phyloP scores from a whole-genome alignment of 2,329 filamentous ascomycete species.

The Aspergillus unguis region DNA sequence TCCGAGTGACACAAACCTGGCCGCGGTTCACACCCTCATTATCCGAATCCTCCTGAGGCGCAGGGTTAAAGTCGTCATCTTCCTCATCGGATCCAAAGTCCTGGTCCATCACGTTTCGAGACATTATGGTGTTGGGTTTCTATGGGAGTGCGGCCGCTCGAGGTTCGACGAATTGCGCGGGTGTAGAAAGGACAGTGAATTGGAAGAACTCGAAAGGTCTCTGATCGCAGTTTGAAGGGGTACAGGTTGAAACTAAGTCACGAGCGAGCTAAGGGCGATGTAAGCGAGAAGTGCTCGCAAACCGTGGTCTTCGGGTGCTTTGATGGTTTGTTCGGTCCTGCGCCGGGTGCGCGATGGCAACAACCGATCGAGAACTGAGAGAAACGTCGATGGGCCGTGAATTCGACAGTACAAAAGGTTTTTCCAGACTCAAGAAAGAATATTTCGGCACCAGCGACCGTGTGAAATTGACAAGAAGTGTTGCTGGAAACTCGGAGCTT shows the following conservation, averaged over 20 bases:
- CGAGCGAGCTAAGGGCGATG: background rate
- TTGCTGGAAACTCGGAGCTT: slow-evolving; percentile 1
- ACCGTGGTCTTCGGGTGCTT: background rate
- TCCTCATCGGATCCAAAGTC: slow-evolving; percentile 63
- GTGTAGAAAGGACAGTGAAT: background rate
- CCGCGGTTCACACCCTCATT: slow-evolving; percentile 53
- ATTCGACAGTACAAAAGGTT: background rate
- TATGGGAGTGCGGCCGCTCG: background rate
- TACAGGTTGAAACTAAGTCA: background rate
- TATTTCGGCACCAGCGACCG: background rate
- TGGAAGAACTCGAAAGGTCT: background rate
- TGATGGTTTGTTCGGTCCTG: slow-evolving; percentile 13
- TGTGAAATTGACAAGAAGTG: background rate
- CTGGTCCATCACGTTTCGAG: slow-evolving; percentile 48
- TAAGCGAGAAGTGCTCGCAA: background rate
- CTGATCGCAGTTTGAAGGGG: background rate
- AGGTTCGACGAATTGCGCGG: background rate
- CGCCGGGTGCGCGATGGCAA: slow-evolving; percentile 21
- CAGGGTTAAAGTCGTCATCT: slow-evolving; percentile 86
- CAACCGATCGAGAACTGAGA: slow-evolving; percentile 5
- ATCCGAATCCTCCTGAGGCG: slow-evolving; percentile 69
- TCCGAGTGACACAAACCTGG: slow-evolving; percentile 23
- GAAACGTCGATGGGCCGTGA: background rate
- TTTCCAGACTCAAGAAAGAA: background rate
- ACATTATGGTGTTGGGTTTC: slow-evolving; percentile 21